These are phyloP conservation scores for Metschnikowia anglica DNA, from an alignment of 805 yeast species.

Conservation along the genomic window DNA sequence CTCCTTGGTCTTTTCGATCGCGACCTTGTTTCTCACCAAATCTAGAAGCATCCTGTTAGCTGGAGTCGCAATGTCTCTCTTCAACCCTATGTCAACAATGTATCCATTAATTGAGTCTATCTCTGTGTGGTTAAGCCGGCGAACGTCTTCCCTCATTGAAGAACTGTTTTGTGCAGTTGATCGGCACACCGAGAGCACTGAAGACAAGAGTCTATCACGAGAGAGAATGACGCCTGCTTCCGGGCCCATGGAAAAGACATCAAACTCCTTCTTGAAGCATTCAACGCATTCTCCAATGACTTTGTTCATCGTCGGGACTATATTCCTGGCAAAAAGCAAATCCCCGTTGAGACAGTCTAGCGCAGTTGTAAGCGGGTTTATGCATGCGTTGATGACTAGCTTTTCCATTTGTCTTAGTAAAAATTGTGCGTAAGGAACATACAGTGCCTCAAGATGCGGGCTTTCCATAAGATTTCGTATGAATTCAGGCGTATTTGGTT, in stretches of 20 bases:
- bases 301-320: constrained; percentile 33
- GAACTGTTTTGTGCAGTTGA: constrained; percentile 57
- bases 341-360: constrained; percentile 79
- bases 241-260: constrained; percentile 26
- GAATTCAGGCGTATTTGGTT: constrained; percentile 18
- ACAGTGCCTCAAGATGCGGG: constrained; percentile 26
- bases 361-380: constrained; percentile 80
- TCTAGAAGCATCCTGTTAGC: constrained; percentile 46
- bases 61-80: constrained; percentile 43
- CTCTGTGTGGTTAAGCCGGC: constrained; percentile 61
- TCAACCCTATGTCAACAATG: constrained; percentile 54
- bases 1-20: constrained; percentile 33
- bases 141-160: constrained; percentile 70
- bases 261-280: constrained; percentile 38
- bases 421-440: constrained; percentile 42
- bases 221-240: constrained; percentile 32
- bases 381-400: constrained; percentile 74
- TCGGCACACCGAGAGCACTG: constrained; percentile 31
- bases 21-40: constrained; percentile 43
- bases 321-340: constrained; percentile 43
- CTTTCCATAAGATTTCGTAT: constrained; percentile 26
- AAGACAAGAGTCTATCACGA: constrained; percentile 37
- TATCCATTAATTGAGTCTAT: constrained; percentile 84
- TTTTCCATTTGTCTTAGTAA: constrained; percentile 66
- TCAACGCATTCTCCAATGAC: constrained; percentile 48